Percentiles rank a stretch among this genome's conserved stretches.
Conservation (phyloP, 2,329 filamentous ascomycete species). For the Penicillium sp. region DNA sequence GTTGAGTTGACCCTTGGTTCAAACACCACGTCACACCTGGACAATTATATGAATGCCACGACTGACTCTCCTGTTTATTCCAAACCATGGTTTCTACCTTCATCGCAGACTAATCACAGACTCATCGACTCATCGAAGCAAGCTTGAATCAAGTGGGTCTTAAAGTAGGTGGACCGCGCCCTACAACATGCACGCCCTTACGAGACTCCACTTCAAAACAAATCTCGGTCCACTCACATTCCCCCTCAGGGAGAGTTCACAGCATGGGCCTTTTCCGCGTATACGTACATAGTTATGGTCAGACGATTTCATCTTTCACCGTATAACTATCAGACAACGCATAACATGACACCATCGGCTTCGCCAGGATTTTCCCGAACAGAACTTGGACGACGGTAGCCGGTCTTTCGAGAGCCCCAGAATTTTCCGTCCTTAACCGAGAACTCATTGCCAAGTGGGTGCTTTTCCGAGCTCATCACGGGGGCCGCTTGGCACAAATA, state of each 20-base stretch:
- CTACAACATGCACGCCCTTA: constrained; percentile 24
- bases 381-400: constrained; percentile 9
- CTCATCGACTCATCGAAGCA: background rate
- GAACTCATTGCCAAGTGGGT: constrained; percentile 8
- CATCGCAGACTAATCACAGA: too few relatives aligned
- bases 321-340: too few relatives aligned
- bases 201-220: constrained; percentile 13
- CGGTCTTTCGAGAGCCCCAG: constrained; percentile 16
- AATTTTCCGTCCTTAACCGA: constrained; percentile 25
- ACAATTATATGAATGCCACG: background rate
- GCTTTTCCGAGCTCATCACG: constrained; percentile 1
- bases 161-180: constrained; percentile 16
- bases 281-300: too few relatives aligned
- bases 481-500: background rate
- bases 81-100: too few relatives aligned
- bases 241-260: constrained; percentile 9
- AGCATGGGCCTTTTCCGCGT: background rate
- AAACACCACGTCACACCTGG: too few relatives aligned
- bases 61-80: too few relatives aligned
- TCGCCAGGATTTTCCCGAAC: constrained; percentile 12
- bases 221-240: constrained; percentile 11
- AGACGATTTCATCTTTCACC: too few relatives aligned
- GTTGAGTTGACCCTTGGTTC: too few relatives aligned
- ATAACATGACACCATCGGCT: background rate
- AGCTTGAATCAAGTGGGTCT: background rate